Evolutionary conservation across 2,329 filamentous ascomycete species (phyloP).

Genomic region (Lomentospora prolificans): DNA sequence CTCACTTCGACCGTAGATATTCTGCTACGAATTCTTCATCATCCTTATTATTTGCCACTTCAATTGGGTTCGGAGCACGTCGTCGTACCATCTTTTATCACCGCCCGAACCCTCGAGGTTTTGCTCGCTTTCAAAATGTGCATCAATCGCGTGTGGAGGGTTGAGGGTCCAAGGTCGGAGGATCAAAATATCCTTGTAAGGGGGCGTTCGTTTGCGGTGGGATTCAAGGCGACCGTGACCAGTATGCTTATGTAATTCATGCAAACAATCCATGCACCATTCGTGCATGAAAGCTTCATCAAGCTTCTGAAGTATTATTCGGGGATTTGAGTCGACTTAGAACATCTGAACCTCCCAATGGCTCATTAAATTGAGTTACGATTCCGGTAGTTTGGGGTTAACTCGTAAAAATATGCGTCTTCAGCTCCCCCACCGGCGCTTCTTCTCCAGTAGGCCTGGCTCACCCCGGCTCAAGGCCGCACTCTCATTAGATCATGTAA

Average conservation of each 20-base stretch:
- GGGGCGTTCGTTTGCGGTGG: background rate
- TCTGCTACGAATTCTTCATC: conserved; percentile 38
- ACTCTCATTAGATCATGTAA: conserved; percentile 50
- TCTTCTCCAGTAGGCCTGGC: conserved; percentile 19
- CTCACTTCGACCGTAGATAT: conserved; percentile 38
- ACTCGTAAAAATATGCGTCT: background rate
- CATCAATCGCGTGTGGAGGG: background rate
- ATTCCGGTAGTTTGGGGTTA: background rate
- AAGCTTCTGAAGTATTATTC: too few relatives aligned
- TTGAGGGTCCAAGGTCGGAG: background rate
- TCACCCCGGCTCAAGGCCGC: conserved; percentile 23
- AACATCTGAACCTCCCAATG: too few relatives aligned
- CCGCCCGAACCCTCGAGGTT: background rate
- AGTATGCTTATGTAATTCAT: background rate
- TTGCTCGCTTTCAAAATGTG: background rate
- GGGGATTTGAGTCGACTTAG: too few relatives aligned
- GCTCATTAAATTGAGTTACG: background rate
- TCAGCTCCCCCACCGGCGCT: background rate
- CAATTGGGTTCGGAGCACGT: conserved; percentile 26
- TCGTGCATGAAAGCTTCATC: too few relatives aligned
- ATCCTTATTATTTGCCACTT: conserved; percentile 35
- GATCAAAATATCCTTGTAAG: background rate
- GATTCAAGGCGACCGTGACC: too few relatives aligned
- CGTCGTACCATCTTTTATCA: background rate
- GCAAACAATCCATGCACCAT: too few relatives aligned